Conservation (phyloP, 129 eudicot genomes). For the Chrysanthemum lavandulifolium region DNA sequence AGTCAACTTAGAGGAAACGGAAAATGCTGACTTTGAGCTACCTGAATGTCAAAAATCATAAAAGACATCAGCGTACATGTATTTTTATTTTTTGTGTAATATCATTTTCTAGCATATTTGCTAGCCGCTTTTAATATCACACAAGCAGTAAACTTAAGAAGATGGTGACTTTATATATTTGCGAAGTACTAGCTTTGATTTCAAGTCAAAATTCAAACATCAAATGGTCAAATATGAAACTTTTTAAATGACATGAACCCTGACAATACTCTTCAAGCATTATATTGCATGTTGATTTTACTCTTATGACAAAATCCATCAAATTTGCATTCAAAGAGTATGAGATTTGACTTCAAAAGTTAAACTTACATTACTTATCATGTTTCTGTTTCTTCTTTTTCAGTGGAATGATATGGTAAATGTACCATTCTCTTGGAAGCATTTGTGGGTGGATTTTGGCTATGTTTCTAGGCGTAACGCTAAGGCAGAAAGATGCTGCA, state of each 20-base stretch:
- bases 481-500: slow-evolving; percentile 63
- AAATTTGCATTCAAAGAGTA: neutral
- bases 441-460: slow-evolving; percentile 86
- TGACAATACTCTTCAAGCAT: neutral
- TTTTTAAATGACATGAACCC: neutral
- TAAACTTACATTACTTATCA: neutral
- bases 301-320: neutral
- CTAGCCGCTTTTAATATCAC: neutral
- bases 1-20: slow-evolving; percentile 9
- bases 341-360: slow-evolving; percentile 15
- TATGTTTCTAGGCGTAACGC: slow-evolving; percentile 59
- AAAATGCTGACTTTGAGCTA: slow-evolving; percentile 16
- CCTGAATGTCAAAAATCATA: neutral
- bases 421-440: slow-evolving; percentile 82
- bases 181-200: slow-evolving; percentile 10
- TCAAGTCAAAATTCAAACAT: slow-evolving; percentile 3
- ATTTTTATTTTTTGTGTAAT: neutral
- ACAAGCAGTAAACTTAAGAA: slow-evolving; percentile 2
- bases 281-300: neutral
- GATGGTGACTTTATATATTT: neutral
- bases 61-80: too few relatives aligned
- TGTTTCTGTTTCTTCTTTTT: slow-evolving; percentile 5
- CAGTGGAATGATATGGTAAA: slow-evolving; percentile 94
- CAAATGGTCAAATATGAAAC: neutral
- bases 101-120: neutral